Evolutionary conservation across 371 early-diverging fungal genomes (phyloP).

Genomic region (Saksenaea vasiformis): DNA sequence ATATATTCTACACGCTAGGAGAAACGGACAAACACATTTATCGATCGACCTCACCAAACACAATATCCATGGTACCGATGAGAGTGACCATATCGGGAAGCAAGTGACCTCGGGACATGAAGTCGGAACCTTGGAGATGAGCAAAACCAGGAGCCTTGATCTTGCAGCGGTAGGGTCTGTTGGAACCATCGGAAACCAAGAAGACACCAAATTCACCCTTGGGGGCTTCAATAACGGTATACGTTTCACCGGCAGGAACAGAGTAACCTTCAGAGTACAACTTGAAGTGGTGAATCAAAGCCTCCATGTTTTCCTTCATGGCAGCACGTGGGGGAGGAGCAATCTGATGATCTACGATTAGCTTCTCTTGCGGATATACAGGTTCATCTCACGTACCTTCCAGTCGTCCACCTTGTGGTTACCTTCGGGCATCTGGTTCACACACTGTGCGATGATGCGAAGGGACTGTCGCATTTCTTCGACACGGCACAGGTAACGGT

Average conservation of each 20-base stretch:
- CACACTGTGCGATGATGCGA: slow-evolving; percentile 93
- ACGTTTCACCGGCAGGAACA: slow-evolving; percentile 95
- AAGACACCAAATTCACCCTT: slow-evolving; percentile 97
- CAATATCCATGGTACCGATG: slow-evolving; percentile 91
- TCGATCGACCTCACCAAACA: slow-evolving; percentile 92
- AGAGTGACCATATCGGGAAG: slow-evolving; percentile 96
- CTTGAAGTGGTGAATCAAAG: slow-evolving; percentile 98
- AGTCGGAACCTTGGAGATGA: slow-evolving; percentile 90
- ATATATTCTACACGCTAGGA: neutral
- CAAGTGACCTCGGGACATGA: slow-evolving; percentile 87
- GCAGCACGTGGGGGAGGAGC: slow-evolving; percentile 91
- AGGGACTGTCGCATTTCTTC: slow-evolving; percentile 98
- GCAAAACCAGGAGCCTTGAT: slow-evolving; percentile 96
- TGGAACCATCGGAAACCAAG: slow-evolving; percentile 86
- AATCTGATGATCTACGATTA: slow-evolving; percentile 45
- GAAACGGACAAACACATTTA: slow-evolving; percentile 33
- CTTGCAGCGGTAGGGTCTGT: slow-evolving; percentile 96
- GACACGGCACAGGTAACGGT: slow-evolving; percentile 94
- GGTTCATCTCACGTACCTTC: slow-evolving; percentile 55
- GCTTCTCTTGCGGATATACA: neutral
- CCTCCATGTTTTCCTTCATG: slow-evolving; percentile 99
- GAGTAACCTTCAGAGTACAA: slow-evolving; percentile 96
- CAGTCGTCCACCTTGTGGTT: slow-evolving; percentile 94
- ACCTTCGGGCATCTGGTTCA: slow-evolving; percentile 95
- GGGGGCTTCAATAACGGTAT: slow-evolving; percentile 97